Base-by-base conservation (phyloP, 2,329 filamentous ascomycete species). In the Anisogramma anomala region DNA sequence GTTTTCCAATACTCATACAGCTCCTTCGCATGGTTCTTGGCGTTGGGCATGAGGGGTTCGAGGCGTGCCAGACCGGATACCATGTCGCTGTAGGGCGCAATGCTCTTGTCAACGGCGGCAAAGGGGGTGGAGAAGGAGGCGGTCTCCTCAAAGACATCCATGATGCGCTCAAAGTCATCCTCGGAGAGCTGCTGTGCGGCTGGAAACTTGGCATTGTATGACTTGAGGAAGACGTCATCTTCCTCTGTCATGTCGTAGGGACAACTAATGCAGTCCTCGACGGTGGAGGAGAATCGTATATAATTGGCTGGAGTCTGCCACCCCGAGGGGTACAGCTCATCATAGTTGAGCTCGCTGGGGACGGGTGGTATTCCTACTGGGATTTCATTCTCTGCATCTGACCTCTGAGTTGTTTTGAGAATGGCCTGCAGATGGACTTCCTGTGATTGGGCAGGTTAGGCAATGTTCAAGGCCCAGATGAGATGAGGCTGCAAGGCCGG, bases 211-310 rank as follows among this genome's bases (percentile, higher is more conserved):
- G 77, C 69, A 65, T 96, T 98, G 67, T 91, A 82, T 51, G 76
- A 71, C 56, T 81, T 84, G 53, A 98, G 74, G 57, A 85, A 94
- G 42, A 72, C 76, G 59, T 87, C 83, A 64, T 98, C 91, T 55
- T 94, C 86, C 50, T 82, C 79, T 20, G 80, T 88, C 83, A 96
- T 89, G 65, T 94, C 87, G 78, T 98, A 98, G 53, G 81, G 77
- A 58, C 82, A 84, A 54, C 84, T 84, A 56, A 86, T 82, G 54
- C 83, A 94, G 63, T 98, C 91, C 65, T 98, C 91, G 47, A 98
- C 89, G 3, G 91, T 98, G 51, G 94, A 89, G 49, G 91, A 96
- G 66, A 94, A 96, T 50, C 89, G 86, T 59, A 98, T 94, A 64
- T 96, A 96, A 47, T 88, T 91, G 47, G 81, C 79, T 39, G 91